phyloP scores from a whole-genome alignment of 139 green algal genomes.

The Micromonas commoda region DNA sequence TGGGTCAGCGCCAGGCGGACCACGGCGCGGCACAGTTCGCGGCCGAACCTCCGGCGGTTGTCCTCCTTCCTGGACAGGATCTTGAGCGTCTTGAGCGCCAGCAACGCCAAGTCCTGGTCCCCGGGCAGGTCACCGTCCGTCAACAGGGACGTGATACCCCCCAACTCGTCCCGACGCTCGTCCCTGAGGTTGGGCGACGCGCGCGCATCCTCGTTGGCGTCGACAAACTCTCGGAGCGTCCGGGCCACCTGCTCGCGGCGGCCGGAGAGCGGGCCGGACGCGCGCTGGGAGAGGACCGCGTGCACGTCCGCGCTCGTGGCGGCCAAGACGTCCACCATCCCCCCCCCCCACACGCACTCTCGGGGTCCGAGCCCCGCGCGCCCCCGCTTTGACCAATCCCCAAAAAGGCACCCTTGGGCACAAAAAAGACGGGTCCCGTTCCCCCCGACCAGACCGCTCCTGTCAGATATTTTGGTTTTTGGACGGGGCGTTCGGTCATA shows the following conservation, averaged over 20 bases:
- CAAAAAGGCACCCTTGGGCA: too few relatives aligned
- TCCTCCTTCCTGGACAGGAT: constrained; percentile 55
- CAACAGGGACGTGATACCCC: constrained; percentile 30
- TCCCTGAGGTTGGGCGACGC: constrained; percentile 41
- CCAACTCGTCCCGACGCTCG: constrained; percentile 27
- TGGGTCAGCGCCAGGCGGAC: constrained; percentile 28
- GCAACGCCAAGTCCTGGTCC: constrained; percentile 10
- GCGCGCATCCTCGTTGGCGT: constrained; percentile 40
- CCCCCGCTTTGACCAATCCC: too few relatives aligned
- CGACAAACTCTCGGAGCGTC: constrained; percentile 33
- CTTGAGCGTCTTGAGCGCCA: constrained; percentile 44
- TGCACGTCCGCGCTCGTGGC: not conserved
- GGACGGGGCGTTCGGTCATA: too few relatives aligned
- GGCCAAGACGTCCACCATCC: not conserved
- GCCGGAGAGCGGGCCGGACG: not conserved
- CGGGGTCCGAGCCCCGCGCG: too few relatives aligned
- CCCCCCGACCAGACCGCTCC: too few relatives aligned
- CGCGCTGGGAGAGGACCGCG: not conserved
- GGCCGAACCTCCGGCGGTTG: constrained; percentile 45
- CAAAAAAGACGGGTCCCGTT: too few relatives aligned
- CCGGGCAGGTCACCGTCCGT: not conserved
- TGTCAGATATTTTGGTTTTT: too few relatives aligned
- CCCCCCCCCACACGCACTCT: too few relatives aligned
- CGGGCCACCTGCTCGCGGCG: not conserved
- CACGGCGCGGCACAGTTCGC: constrained; percentile 31